Evolutionary conservation across 306 rosid species (phyloP), one percentile per base, ranked within the genome.

Genomic region (Lablab purpureus): DNA sequence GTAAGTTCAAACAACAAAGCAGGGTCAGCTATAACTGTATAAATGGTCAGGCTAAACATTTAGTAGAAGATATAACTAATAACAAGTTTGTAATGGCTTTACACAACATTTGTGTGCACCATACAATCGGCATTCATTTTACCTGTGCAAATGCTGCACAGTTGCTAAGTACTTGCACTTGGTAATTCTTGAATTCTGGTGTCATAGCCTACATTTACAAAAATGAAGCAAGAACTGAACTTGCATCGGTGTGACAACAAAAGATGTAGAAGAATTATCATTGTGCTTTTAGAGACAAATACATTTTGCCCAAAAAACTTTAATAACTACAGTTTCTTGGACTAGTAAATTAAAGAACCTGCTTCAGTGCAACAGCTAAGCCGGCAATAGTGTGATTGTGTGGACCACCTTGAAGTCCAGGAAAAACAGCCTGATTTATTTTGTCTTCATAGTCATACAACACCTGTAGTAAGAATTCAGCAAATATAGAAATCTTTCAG

Each of bases 401-500:
- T 30, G 97, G 97, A 82, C 97, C 98, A 88, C 98, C 98, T 87
- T 93, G 98, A 72, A 93, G 93, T 84, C 98, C 98, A 72, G 98
- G 98, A 81, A 93, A 93, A 82, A 93, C 93, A 81, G 98, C 98
- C 85, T 88, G 92, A 66, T 93, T 93, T 73, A 93, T 93, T 87
- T 87, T 94, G 88, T 91, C 97, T 86, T 89, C 91, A 7, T 75
- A 89, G 82, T 89, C 94, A 78, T 89, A 92, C 51, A 92, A 76
- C 75, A 91, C 92, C 94, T 91, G 87, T 11, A 78, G 30, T 73
- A 84, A 34, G 34, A 80, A 79, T 8, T 62, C 63, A 85, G 58
- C 74, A 66, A 51, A 59, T 65, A 52, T 50, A 73, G 36, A 77
- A 56, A 64, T 43, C 27, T 54, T 74, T 76, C 70, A 19, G 46